These are phyloP conservation scores for Clonostachys sp. DNA, from an alignment of 2,329 filamentous ascomycete genomes.

Conservation along the genomic window DNA sequence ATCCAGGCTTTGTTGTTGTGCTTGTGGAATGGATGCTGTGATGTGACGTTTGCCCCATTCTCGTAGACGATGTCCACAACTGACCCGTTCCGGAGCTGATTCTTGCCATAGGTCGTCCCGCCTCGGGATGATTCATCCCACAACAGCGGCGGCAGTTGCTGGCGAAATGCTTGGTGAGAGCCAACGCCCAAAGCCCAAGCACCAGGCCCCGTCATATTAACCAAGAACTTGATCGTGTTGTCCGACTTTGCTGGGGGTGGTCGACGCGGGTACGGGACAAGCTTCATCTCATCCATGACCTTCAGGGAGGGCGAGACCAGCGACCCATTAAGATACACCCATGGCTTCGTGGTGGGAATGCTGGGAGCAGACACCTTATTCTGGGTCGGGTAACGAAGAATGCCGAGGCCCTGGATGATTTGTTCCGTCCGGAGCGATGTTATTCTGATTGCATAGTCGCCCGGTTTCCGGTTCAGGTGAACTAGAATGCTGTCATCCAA, in stretches of 20 bases:
- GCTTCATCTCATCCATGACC: constrained; percentile 34
- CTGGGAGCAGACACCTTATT: background rate
- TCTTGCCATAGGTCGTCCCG: constrained; percentile 19
- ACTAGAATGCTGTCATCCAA: too few relatives aligned
- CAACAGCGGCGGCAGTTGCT: constrained; percentile 29
- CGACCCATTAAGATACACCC: constrained; percentile 30
- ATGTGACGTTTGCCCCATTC: constrained; percentile 33
- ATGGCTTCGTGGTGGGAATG: background rate
- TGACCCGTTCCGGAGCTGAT: constrained; percentile 22
- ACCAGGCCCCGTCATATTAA: constrained; percentile 36
- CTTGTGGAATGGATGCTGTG: constrained; percentile 57
- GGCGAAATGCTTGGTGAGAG: constrained; percentile 5
- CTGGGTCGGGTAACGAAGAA: too few relatives aligned
- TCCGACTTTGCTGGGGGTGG: constrained; percentile 34
- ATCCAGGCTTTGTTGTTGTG: constrained; percentile 57
- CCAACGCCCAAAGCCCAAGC: constrained; percentile 45
- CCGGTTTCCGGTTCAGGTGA: too few relatives aligned
- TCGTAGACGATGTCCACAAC: constrained; percentile 54
- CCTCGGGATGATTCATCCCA: constrained; percentile 26
- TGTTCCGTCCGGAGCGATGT: too few relatives aligned
- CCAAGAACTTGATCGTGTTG: constrained; percentile 35
- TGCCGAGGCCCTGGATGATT: too few relatives aligned
- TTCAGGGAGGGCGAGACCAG: constrained; percentile 31
- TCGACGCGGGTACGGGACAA: constrained; percentile 42
- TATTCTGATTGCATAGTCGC: too few relatives aligned